Conservation (phyloP, 345 rosid species). For the Garcia nutans region DNA sequence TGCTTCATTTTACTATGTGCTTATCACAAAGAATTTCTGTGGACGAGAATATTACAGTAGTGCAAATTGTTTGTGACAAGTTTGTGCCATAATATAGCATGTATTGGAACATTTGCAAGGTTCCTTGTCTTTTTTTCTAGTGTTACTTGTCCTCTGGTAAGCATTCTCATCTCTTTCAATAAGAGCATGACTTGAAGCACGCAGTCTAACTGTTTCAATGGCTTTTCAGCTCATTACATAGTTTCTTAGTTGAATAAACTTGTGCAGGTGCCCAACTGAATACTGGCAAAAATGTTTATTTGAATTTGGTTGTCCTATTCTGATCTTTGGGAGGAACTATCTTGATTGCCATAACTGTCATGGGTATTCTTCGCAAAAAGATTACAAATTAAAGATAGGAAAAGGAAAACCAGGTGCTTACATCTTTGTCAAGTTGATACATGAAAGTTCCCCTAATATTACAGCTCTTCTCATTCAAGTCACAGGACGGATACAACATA, state of each 20-base stretch:
- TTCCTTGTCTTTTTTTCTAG: not conserved
- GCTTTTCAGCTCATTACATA: not conserved
- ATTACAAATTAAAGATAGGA: not conserved
- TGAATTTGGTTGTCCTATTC: not conserved
- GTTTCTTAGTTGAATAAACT: conserved; percentile 1
- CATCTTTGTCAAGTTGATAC: not conserved
- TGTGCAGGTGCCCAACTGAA: not conserved
- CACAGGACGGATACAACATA: not conserved
- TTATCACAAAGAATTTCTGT: not conserved
- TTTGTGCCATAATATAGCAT: not conserved
- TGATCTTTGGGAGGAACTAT: not conserved
- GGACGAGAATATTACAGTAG: not conserved
- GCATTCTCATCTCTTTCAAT: not conserved
- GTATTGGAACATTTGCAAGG: not conserved
- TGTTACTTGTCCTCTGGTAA: not conserved
- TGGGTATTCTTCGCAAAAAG: not conserved
- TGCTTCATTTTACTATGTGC: not conserved
- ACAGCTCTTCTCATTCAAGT: not conserved
- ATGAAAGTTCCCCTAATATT: not conserved
- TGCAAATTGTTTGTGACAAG: not conserved
- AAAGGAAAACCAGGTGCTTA: not conserved
- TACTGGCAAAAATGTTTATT: not conserved
- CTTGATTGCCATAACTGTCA: not conserved
- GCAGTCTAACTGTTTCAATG: not conserved
- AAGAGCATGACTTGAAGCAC: not conserved